Base-by-base conservation (phyloP, 129 eudicot species). In the Calendula officinalis region DNA sequence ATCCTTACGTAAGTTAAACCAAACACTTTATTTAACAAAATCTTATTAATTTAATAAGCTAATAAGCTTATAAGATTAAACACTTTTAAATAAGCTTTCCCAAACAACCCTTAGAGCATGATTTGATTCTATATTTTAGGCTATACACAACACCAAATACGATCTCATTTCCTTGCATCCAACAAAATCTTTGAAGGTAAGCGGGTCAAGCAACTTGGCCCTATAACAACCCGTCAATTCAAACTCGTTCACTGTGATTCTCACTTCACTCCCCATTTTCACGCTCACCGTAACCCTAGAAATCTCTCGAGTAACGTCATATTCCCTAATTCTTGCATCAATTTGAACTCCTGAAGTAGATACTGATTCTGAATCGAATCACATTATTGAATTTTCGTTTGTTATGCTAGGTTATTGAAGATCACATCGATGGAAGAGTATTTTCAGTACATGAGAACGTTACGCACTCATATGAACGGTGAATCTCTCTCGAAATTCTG, bases 381-480 rank as follows among this genome's bases (percentile, higher is more conserved):
- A n/a, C n/a, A n/a, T n/a, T n/a, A n/a, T n/a, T n/a, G n/a, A n/a
- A 16, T 32, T 34, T 53, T 11, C 12, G 16, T 13, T 47, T 38
- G 60, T 48, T n/a, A 11, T 55, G 50, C 10, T 34, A 53, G 41
- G 49, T 56, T 74, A 10, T 46, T 34, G 59, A 54, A 66, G 56
- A 37, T 56, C 1, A 70, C 36, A 60, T 46, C 3, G 51, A 90
- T 90, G 97, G 97, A 90, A 64, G 95, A 90, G 56, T 82, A 81
- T 66, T 51, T 90, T 73, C 88, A 79, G 64, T 72, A 80, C 81
- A 79, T 90, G 87, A 86, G 80, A 81, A 90, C 91, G 56, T 55
- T 90, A 7, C 95, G 95, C 71, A 62, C 81, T 79, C 97, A 90
- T 55, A 86, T 90, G 80, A 90, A 81, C 73, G 97, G 97, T 90